Base-by-base conservation (phyloP, 2,329 filamentous ascomycete genomes). In the Thelonectria rubi region DNA sequence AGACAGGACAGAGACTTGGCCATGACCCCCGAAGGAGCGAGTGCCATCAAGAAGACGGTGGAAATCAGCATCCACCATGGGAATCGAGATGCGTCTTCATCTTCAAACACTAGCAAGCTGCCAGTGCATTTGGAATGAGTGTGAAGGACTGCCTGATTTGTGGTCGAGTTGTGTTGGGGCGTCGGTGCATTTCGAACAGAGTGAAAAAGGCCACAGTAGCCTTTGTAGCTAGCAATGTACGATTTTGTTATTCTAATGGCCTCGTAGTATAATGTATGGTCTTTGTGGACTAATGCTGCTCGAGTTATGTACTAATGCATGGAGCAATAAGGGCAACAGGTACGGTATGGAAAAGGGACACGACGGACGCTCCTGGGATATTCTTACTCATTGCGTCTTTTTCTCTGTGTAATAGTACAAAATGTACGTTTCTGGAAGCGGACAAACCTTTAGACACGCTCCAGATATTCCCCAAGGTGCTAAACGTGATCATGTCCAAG, bases 21-120 rank as follows among this genome's bases (percentile, higher is more conserved):
- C 10, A 15, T 42, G 42, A 40, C 21, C 7, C 24, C 43, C 14
- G 53, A 67, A 2, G 64, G 67, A 2, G 64, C 66, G 1, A 57
- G 61, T 6, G 60, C 60, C 2, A 69, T 69, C 3, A 58, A 66
- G 20, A 69, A 69, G 58, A 69, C 67, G 1, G 68, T 67, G 3
- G 67, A 69, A 46, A 63, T 69, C 42, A 37, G 56, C 5, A 57
- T 61, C 21, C 53, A 53, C 14, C 58, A 21, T 15, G 53, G 47
- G 24, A 57, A 52, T 20, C 53, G 53, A n/a, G 53, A 51, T 43
- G 30, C 48, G 21, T 52, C 55, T 1, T 30, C 18, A 4, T 55
- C 55, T 15, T 51, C 50, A 2, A 51, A 60, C 26, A 21, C 9
- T 5, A 10, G 21, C 12, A 37, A 37, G 15, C 11, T 37, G 34